Evolutionary conservation across 768 basidiomycete genomes (phyloP).

Genomic region (Macrocybe gigantea): DNA sequence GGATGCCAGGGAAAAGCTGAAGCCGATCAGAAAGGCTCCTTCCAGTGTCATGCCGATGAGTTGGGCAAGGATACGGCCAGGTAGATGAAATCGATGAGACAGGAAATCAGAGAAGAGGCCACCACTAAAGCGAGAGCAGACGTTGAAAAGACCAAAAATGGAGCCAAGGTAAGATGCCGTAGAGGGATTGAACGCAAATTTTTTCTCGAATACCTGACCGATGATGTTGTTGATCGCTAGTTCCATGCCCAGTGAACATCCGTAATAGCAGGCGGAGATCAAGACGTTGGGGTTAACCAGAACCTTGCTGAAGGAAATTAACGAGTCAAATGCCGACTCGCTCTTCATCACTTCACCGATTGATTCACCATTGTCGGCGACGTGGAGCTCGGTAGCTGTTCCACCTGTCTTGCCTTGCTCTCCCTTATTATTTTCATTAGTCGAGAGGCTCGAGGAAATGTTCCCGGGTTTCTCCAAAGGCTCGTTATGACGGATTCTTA

Average conservation of each 20-base stretch:
- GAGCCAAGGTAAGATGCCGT: constrained; percentile 49
- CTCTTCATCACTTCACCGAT: constrained; percentile 40
- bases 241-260: constrained; percentile 56
- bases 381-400: constrained; percentile 1
- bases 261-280: constrained; percentile 36
- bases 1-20: too few relatives aligned
- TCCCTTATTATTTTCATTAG: too few relatives aligned
- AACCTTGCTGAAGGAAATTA: constrained; percentile 9
- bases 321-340: constrained; percentile 17
- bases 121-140: too few relatives aligned
- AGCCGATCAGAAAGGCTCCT: too few relatives aligned
- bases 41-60: too few relatives aligned
- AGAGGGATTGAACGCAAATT: constrained; percentile 36
- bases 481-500: constrained; percentile 33
- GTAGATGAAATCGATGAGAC: too few relatives aligned
- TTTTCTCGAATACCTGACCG: constrained; percentile 28
- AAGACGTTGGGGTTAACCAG: constrained; percentile 23
- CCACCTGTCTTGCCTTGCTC: too few relatives aligned
- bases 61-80: too few relatives aligned
- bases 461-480: constrained; percentile 12
- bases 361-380: constrained; percentile 17
- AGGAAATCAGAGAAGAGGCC: too few relatives aligned
- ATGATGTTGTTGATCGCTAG: constrained; percentile 50
- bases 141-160: constrained; percentile 32
- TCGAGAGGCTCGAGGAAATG: too few relatives aligned